These are phyloP conservation scores for Rhynchosporium agropyri DNA, from an alignment of 2,329 filamentous ascomycete genomes.

Conservation along the genomic window DNA sequence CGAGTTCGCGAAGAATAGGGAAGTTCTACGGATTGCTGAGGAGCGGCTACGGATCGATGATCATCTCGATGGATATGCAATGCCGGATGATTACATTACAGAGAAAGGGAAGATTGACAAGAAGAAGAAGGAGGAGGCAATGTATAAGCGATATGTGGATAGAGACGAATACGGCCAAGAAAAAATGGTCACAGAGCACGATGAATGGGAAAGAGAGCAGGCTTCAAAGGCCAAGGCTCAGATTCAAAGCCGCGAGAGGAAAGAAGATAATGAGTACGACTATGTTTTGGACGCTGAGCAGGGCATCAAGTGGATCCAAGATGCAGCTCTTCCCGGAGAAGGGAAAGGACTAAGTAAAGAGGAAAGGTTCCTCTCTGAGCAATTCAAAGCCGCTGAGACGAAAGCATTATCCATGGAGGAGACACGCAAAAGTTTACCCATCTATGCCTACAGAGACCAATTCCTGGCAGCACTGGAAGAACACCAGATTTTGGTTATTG, in stretches of 20 bases:
- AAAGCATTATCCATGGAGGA: conserved; percentile 89
- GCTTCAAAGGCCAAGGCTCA: conserved; percentile 84
- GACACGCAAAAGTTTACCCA: conserved; percentile 85
- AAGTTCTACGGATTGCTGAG: conserved; percentile 79
- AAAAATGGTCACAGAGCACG: conserved; percentile 87
- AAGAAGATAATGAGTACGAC: conserved; percentile 83
- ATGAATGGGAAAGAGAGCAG: conserved; percentile 95
- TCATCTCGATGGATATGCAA: conserved; percentile 84
- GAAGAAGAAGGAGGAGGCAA: conserved; percentile 83
- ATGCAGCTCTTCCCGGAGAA: conserved; percentile 72
- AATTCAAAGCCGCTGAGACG: conserved; percentile 86
- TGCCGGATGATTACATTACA: conserved; percentile 94
- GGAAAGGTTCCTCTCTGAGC: conserved; percentile 74
- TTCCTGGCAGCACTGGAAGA: conserved; percentile 85
- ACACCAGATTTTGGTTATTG: conserved; percentile 86
- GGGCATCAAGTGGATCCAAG: conserved; percentile 81
- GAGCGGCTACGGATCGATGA: conserved; percentile 88
- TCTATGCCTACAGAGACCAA: conserved; percentile 84
- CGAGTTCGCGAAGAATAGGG: conserved; percentile 86
- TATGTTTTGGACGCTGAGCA: conserved; percentile 91
- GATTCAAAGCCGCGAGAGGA: conserved; percentile 72
- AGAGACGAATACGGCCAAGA: conserved; percentile 85
- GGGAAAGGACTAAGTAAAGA: conserved; percentile 74
- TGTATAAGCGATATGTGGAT: conserved; percentile 90
- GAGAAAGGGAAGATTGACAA: conserved; percentile 88